Base-by-base conservation (phyloP, 352 stramenopile species). In the Phytophthora citrophthora region DNA sequence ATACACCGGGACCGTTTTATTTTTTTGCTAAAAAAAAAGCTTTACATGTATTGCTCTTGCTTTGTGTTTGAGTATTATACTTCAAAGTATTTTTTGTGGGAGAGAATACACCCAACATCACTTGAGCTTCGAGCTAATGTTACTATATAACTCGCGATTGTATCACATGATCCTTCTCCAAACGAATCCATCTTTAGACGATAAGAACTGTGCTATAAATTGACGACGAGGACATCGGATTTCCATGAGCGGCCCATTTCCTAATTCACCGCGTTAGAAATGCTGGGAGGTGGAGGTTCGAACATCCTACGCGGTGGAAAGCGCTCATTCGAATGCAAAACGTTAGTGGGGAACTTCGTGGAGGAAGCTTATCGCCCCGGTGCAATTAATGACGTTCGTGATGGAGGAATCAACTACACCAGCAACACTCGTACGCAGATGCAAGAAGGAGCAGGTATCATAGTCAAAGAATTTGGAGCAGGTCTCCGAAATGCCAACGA, bases 241-340 rank as follows among this genome's bases (percentile, higher is more conserved):
- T 2, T 18, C n/a, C 16, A 29, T 41, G 23, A 20, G 4, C 3
- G 36, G 9, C 15, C 49, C n/a, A 49, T 45, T 24, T 15, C 6
- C 44, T 36, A 41, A 5, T n/a, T 46, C 23, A 23, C 27, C 10
- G n/a, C 15, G 5, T 1, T 24, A 12, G 40, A 13, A 39, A 76
- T 79, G 75, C 60, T 84, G 32, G 75, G 75, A 26, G 74, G 77
- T n/a, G 79, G 82, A 7, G 86, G 86, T 34, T 92, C 86, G 34
- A 94, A 94, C 67, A 93, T 91, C 56, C 76, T 94, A 49, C 83
- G 86, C 4, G 86, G 86, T 26, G 86, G 83, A 27, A 94, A 91
- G 76, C 79, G 81, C 39, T 75, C 81, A 48, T 94, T 83, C 39
- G 80, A 91, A 45, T 94, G 83, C 76, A 86, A 86, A 47, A 94